Evolutionary conservation across 306 rosid species (phyloP).

Genomic region (Lathyrus oleraceus): DNA sequence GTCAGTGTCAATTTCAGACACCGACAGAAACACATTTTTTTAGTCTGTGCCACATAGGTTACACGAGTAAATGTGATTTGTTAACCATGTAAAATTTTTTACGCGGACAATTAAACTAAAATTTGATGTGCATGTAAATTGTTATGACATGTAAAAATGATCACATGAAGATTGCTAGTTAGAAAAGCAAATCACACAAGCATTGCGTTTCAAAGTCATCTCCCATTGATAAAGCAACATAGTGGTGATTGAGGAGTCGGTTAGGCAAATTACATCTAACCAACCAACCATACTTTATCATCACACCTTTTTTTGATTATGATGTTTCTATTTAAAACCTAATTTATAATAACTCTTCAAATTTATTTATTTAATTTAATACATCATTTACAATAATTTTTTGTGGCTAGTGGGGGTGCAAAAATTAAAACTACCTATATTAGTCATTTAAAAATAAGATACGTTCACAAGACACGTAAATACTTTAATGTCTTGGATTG

Average conservation of each 20-base stretch:
- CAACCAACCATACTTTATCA: slow-evolving; percentile 30
- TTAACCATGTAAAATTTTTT: too few relatives aligned
- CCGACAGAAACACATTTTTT: too few relatives aligned
- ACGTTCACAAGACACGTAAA: background rate
- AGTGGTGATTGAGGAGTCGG: slow-evolving; percentile 30
- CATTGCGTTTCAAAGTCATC: slow-evolving; percentile 43
- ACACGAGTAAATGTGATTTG: too few relatives aligned
- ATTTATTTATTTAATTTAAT: background rate
- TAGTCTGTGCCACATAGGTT: too few relatives aligned
- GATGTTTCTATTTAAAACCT: slow-evolving; percentile 26
- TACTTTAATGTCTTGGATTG: slow-evolving; percentile 17
- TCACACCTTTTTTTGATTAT: slow-evolving; percentile 6
- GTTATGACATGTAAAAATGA: slow-evolving; percentile 17
- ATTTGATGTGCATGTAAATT: slow-evolving; percentile 25
- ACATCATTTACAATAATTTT: background rate
- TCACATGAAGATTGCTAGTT: slow-evolving; percentile 5
- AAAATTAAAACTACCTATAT: background rate
- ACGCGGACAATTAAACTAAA: background rate
- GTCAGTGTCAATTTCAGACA: too few relatives aligned
- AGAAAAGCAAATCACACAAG: slow-evolving; percentile 28
- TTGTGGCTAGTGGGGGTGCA: background rate
- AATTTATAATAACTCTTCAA: background rate
- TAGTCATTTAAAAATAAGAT: background rate
- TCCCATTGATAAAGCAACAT: slow-evolving; percentile 39
- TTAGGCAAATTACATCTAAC: slow-evolving; percentile 34